Conservation (phyloP, 179 eudicot genomes). For the Corrigiola litoralis region DNA sequence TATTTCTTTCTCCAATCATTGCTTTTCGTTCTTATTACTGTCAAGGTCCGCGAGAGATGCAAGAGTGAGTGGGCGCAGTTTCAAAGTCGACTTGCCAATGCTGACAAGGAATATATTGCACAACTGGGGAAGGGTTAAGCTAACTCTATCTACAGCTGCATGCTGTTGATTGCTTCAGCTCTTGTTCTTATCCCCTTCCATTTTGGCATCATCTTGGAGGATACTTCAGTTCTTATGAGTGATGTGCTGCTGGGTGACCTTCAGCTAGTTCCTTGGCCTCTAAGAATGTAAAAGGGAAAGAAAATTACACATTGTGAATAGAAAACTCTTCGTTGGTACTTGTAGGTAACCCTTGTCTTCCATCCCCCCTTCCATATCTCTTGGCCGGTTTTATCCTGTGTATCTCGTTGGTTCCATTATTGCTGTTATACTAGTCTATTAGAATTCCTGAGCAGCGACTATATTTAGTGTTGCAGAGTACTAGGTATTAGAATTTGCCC, state of each 20-base stretch:
- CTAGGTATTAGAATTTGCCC: not conserved
- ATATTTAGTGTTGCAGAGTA: conserved; percentile 8
- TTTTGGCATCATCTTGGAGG: not conserved
- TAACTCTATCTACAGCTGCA: not conserved
- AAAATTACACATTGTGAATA: conserved; percentile 24
- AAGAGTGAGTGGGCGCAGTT: conserved; percentile 84
- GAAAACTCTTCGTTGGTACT: conserved; percentile 10
- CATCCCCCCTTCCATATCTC: no score
- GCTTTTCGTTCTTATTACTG: not conserved
- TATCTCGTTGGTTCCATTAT: not conserved
- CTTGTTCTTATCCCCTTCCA: conserved; percentile 8
- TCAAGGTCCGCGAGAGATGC: conserved; percentile 86
- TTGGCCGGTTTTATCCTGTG: not conserved
- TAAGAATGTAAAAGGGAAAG: not conserved
- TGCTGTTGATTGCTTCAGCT: conserved; percentile 9
- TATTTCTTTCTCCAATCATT: not conserved
- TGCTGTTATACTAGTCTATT: conserved; percentile 6
- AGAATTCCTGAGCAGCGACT: conserved; percentile 2
- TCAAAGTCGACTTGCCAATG: conserved; percentile 70
- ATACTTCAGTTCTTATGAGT: conserved; percentile 1
- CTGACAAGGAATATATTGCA: conserved; percentile 65
- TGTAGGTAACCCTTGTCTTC: conserved; percentile 4
- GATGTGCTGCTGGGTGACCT: conserved; percentile 7
- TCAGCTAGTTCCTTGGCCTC: conserved; percentile 5
- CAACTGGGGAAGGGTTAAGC: conserved; percentile 31